These are phyloP conservation scores for Podospora pseudopauciseta DNA, from an alignment of 495 filamentous ascomycete species.

Conservation along the genomic window DNA sequence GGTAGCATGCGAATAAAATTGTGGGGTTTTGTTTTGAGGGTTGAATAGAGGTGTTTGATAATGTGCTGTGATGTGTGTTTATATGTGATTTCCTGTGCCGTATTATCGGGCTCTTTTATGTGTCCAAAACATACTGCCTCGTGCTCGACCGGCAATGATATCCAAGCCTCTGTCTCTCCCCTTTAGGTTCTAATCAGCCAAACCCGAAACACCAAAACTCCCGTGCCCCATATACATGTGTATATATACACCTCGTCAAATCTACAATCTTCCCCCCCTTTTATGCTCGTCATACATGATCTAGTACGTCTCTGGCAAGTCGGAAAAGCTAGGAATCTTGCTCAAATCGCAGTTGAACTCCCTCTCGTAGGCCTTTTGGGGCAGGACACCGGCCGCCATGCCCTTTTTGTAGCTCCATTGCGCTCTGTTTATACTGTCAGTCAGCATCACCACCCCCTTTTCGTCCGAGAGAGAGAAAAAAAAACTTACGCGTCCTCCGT, in stretches of 20 bases:
- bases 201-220: too few relatives aligned
- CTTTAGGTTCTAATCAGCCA: too few relatives aligned
- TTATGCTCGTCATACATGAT: neutral
- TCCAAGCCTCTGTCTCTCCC: too few relatives aligned
- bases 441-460: neutral
- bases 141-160: too few relatives aligned
- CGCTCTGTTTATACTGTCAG: conserved; percentile 55
- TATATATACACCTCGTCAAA: neutral
- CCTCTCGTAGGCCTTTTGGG: conserved; percentile 69
- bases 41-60: too few relatives aligned
- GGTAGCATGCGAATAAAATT: neutral
- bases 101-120: too few relatives aligned
- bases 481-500: conserved; percentile 42
- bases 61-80: too few relatives aligned
- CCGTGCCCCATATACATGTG: neutral
- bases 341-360: conserved; percentile 67
- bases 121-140: too few relatives aligned
- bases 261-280: neutral
- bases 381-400: conserved; percentile 78
- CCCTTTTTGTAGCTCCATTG: conserved; percentile 96
- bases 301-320: conserved; percentile 67
- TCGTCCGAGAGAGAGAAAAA: neutral
- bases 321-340: conserved; percentile 66
- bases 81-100: too few relatives aligned
- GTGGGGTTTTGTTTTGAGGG: too few relatives aligned